Base-by-base conservation (phyloP, 345 rosid species). In the Euphorbia peplus region DNA sequence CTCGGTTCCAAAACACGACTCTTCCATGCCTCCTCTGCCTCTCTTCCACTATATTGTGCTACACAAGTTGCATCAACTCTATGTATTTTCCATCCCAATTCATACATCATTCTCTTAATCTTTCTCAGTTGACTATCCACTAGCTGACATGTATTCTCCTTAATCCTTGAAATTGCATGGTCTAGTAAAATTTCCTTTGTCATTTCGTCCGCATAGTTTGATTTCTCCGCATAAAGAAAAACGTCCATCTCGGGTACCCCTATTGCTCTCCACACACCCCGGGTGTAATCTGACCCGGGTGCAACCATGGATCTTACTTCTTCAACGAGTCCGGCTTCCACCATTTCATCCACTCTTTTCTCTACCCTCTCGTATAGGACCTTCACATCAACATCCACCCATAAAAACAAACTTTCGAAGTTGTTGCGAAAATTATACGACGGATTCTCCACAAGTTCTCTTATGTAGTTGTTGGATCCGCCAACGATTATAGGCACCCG, bases 381-480 rank as follows among this genome's bases (percentile, higher is more conserved):
- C 1, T 67, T 68, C 75, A 71, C 29, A 7, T 67, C 52, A 55
- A 77, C 81, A 35, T 77, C 81, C 8, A 81, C 62, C 79, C 84
- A 77, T 19, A 77, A 22, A 55, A 77, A 77, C 68, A 75, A 71
- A 18, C 64, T 60, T 0, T 80, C 78, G 46, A 66, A 71, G 29
- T 41, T 77, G 13, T 30, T 63, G 10, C 25, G 63, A 46, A 77
- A 71, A 3, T 65, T 76, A 0, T 63, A 46, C 10, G 67, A 63
- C 37, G 72, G 21, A 14, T 53, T 55, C 9, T 74, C 73, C 10
- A 71, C 66, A 8, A 81, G 67, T 4, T 76, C 71, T 0, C 69
- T 71, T 32, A 81, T 72, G 67, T 62, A 81, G 11, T 81, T 74
- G 47, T 75, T 81, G 2, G 84, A 81, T 8, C 84, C 84, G 0